These are phyloP conservation scores for Xerocomellus dryophilus DNA, from an alignment of 768 basidiomycete genomes.

Conservation along the genomic window DNA sequence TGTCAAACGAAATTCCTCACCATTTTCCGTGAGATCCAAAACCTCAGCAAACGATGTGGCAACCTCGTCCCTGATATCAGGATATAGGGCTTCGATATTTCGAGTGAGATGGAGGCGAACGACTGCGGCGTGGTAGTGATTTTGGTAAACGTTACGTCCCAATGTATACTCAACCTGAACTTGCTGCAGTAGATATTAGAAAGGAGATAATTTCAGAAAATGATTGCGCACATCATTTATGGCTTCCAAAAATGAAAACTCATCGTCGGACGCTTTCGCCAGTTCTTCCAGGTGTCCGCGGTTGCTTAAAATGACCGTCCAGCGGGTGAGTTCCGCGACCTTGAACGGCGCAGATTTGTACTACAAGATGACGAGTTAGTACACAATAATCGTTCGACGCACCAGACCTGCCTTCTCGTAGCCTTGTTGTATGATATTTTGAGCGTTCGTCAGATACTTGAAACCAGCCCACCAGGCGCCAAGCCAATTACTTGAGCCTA, in stretches of 20 bases:
- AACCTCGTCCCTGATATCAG: conserved; percentile 45
- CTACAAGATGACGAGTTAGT: not conserved
- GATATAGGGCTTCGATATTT: not conserved
- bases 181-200: conserved; percentile 23
- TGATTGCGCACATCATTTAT: conserved; percentile 32
- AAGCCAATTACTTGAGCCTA: not conserved
- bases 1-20: not conserved
- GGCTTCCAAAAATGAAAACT: conserved; percentile 35
- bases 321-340: conserved; percentile 27
- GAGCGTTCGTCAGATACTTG: conserved; percentile 13
- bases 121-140: conserved; percentile 28
- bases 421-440: conserved; percentile 30
- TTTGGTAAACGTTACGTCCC: conserved; percentile 27
- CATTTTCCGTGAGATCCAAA: conserved; percentile 22
- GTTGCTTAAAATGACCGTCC: conserved; percentile 39
- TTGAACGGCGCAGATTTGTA: conserved; percentile 29
- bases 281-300: conserved; percentile 12
- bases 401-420: conserved; percentile 25
- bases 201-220: not conserved
- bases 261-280: conserved; percentile 21
- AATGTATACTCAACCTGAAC: conserved; percentile 40
- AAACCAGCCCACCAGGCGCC: conserved; percentile 13
- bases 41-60: conserved; percentile 37
- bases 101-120: conserved; percentile 16
- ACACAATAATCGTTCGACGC: no score